Evolutionary conservation across 768 basidiomycete genomes (phyloP), one percentile per base, ranked within the genome.

Genomic region (Nevesoporus exiguus): DNA sequence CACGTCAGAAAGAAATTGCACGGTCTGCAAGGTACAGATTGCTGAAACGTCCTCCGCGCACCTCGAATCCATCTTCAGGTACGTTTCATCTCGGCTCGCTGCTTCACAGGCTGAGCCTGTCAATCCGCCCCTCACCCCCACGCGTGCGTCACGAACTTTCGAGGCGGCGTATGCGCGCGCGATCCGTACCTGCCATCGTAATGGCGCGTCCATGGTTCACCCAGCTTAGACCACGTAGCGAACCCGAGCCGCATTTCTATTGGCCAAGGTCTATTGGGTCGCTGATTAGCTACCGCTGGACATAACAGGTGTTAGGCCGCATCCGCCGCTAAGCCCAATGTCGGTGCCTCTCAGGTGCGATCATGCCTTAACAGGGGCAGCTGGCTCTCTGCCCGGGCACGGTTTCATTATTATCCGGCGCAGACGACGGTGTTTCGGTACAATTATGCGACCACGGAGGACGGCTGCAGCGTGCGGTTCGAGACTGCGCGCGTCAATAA

Each of bases 31-130:
- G 41, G 61, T 80, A 0, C 79, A 81, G 54, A 58, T 82, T 36
- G 74, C 82, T 30, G 67, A 60, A 7, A 47, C 61, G 0, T 0
- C 36, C 1, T 51, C 61, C 36, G 71, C 34, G 55, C 74, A 22
- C 6, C 51, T 44, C 9, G 58, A 43, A 63, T 64, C 14, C 70
- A 74, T 82, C n/a, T 50, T 81, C 1, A 59, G 60, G n/a, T n/a
- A n/a, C n/a, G 7, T 81, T 80, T 49, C 80, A 81, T 51, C 77
- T 75, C 0, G 78, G 80, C 81, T 37, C 25, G 77, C n/a, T n/a
- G n/a, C n/a, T n/a, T n/a, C n/a, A n/a, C n/a, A n/a, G n/a, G n/a
- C n/a, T n/a, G n/a, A n/a, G n/a, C n/a, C n/a, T n/a, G n/a, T n/a
- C n/a, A n/a, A n/a, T n/a, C n/a, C n/a, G n/a, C n/a, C n/a, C n/a